Evolutionary conservation across 1,139 yeast species (phyloP).

Genomic region (Groenewaldozyma auringiensis): DNA sequence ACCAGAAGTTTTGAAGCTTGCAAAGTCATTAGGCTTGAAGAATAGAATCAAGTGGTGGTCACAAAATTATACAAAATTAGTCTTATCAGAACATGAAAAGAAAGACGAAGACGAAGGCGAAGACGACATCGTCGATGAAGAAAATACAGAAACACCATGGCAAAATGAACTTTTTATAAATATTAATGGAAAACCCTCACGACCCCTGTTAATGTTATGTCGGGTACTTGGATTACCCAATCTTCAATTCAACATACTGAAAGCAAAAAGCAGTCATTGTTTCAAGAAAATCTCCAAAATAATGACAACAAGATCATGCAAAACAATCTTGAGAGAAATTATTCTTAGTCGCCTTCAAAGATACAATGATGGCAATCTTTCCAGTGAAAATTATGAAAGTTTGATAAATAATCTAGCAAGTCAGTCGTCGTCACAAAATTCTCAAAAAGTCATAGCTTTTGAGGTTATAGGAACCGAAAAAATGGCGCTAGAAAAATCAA

Average conservation of each 20-base stretch:
- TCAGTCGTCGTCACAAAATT: not conserved
- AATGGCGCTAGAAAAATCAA: constrained; percentile 26
- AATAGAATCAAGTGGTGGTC: constrained; percentile 60
- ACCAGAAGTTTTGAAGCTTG: constrained; percentile 41
- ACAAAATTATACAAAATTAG: constrained; percentile 28
- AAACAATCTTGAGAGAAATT: not conserved
- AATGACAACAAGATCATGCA: not conserved
- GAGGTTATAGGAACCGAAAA: constrained; percentile 30
- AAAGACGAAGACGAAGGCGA: not conserved
- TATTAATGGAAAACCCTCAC: not conserved
- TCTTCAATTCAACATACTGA: not conserved
- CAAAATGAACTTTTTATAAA: not conserved
- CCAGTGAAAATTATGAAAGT: constrained; percentile 24
- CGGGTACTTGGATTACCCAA: not conserved
- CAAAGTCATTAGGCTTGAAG: constrained; percentile 34
- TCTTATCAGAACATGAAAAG: not conserved
- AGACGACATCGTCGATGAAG: not conserved
- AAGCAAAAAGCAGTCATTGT: not conserved
- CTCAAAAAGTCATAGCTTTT: constrained; percentile 18
- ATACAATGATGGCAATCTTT: constrained; percentile 27
- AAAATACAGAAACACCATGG: no score
- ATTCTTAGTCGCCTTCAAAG: constrained; percentile 14
- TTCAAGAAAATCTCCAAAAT: not conserved
- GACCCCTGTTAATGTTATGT: not conserved
- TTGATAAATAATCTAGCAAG: constrained; percentile 12